Evolutionary conservation across 1,284 basidiomycete species (phyloP).

Genomic region (Ceratobasidium sp.): DNA sequence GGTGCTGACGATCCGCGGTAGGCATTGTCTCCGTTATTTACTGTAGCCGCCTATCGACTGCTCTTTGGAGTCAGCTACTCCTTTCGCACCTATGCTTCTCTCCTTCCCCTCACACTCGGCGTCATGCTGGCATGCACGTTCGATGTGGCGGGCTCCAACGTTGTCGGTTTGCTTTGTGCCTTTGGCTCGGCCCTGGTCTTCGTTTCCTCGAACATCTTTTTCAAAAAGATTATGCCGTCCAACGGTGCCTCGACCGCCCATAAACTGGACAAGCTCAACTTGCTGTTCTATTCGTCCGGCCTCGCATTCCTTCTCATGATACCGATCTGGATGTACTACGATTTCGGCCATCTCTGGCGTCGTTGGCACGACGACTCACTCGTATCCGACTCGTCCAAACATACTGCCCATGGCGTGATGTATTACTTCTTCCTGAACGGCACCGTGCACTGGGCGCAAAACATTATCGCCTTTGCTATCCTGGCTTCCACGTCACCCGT

Average conservation of each 20-base stretch:
- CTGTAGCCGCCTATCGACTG: conserved; percentile 90
- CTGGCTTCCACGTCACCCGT: conserved; percentile 96
- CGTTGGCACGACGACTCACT: conserved; percentile 53
- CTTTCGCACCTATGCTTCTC: conserved; percentile 86
- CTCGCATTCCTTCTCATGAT: conserved; percentile 95
- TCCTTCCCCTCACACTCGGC: conserved; percentile 92
- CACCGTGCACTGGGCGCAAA: conserved; percentile 95
- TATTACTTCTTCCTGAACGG: conserved; percentile 91
- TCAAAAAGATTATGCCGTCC: conserved; percentile 94
- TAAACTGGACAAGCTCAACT: conserved; percentile 96
- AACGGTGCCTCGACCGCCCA: conserved; percentile 60
- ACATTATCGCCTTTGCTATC: conserved; percentile 96
- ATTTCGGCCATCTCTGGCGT: conserved; percentile 70
- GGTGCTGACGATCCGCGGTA: background rate
- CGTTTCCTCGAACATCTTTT: conserved; percentile 98
- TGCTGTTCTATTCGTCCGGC: conserved; percentile 92
- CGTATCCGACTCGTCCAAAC: conserved; percentile 49
- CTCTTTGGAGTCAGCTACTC: conserved; percentile 95
- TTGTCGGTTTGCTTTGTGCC: conserved; percentile 83
- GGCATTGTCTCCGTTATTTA: conserved; percentile 97
- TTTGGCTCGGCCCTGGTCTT: conserved; percentile 95
- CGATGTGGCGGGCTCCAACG: conserved; percentile 85
- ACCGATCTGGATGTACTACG: conserved; percentile 89
- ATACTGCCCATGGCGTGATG: conserved; percentile 62
- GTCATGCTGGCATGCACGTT: conserved; percentile 98